Evolutionary conservation across 495 filamentous ascomycete species (phyloP).

Genomic region (Penicillium diatomitis): DNA sequence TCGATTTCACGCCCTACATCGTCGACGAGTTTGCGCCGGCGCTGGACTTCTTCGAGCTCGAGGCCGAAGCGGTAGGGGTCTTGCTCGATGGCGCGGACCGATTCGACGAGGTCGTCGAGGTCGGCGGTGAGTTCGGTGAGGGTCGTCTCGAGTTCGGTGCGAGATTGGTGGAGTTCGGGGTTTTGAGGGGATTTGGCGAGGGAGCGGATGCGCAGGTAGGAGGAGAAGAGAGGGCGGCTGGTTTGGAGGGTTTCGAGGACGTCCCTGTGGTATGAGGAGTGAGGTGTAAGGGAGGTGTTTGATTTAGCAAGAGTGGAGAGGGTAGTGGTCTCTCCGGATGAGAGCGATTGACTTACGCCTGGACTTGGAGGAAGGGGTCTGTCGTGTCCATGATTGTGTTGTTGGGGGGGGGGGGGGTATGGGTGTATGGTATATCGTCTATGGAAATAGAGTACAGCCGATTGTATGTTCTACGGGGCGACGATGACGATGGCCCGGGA

Average conservation of each 20-base stretch:
- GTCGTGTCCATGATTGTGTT: slow-evolving; percentile 49
- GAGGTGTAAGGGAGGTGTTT: slow-evolving; percentile 1
- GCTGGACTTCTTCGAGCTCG: slow-evolving; percentile 69
- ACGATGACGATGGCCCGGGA: neutral
- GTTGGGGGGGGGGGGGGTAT: neutral
- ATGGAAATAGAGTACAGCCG: neutral
- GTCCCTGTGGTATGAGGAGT: slow-evolving; percentile 47
- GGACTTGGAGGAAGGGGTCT: slow-evolving; percentile 91
- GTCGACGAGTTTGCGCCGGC: slow-evolving; percentile 73
- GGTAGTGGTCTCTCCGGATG: neutral
- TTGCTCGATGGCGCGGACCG: slow-evolving; percentile 78
- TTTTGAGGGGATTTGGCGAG: slow-evolving; percentile 59
- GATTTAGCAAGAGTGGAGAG: neutral
- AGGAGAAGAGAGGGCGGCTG: slow-evolving; percentile 79
- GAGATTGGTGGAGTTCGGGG: slow-evolving; percentile 80
- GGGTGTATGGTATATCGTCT: neutral
- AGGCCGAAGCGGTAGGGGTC: slow-evolving; percentile 88
- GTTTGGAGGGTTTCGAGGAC: slow-evolving; percentile 71
- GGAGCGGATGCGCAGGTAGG: slow-evolving; percentile 91
- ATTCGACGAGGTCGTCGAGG: slow-evolving; percentile 79
- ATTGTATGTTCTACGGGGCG: neutral
- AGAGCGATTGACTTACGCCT: slow-evolving; percentile 48
- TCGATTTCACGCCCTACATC: slow-evolving; percentile 85
- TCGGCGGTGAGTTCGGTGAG: slow-evolving; percentile 74
- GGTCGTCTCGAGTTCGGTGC: slow-evolving; percentile 68